Percentiles rank a stretch among this genome's conserved stretches.
Evolutionary conservation across 2,329 filamentous ascomycete species (phyloP).

Genomic region (Verticillium nonalfalfae): DNA sequence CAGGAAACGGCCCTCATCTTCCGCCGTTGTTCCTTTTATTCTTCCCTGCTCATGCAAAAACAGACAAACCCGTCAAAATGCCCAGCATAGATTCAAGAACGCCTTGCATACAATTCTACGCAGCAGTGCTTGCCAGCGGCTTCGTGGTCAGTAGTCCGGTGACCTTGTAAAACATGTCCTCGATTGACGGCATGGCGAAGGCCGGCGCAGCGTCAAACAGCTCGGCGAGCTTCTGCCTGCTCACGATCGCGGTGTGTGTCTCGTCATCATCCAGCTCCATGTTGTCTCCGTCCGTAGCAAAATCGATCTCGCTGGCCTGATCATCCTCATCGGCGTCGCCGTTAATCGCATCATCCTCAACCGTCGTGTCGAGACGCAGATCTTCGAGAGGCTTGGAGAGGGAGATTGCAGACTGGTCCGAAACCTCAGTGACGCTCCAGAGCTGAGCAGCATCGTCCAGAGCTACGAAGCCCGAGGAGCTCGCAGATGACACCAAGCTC

Average conservation of each 20-base stretch:
- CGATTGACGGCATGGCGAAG: conserved; percentile 64
- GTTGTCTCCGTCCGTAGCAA: conserved; percentile 31
- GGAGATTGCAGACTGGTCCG: conserved; percentile 43
- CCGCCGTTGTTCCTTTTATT: neutral
- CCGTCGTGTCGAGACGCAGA: conserved; percentile 37
- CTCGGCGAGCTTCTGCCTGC: conserved; percentile 60
- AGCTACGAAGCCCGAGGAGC: conserved; percentile 65
- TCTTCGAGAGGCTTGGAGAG: conserved; percentile 51
- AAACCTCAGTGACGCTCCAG: conserved; percentile 54
- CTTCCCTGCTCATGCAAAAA: neutral
- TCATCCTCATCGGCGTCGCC: conserved; percentile 26
- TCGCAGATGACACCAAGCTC: conserved; percentile 57
- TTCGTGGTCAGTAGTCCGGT: conserved; percentile 57
- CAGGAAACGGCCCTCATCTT: neutral
- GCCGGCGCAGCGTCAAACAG: conserved; percentile 66
- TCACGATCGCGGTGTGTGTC: conserved; percentile 53
- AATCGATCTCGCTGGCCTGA: conserved; percentile 35
- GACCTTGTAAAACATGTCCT: conserved; percentile 71
- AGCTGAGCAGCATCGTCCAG: conserved; percentile 73
- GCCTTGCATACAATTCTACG: neutral
- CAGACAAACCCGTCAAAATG: neutral
- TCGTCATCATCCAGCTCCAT: conserved; percentile 41
- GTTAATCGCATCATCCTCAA: conserved; percentile 18
- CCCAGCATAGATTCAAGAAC: neutral
- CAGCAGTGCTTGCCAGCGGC: conserved; percentile 26